These are phyloP conservation scores for Boletales sp. DNA, from an alignment of 768 basidiomycete genomes.

Conservation along the genomic window DNA sequence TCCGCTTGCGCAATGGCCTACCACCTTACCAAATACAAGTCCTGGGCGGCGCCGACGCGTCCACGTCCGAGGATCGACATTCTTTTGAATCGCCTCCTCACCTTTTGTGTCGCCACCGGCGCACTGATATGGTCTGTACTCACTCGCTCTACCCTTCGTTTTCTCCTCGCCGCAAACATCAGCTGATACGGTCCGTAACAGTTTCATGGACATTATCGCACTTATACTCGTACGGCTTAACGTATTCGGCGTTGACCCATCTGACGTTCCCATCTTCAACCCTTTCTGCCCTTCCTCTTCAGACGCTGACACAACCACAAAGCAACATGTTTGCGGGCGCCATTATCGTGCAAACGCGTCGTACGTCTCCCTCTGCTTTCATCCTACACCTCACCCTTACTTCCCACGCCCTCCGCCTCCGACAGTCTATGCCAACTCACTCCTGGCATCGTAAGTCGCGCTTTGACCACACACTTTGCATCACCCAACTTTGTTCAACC, in stretches of 20 bases:
- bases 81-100: conserved; percentile 21
- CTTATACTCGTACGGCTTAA: conserved; percentile 18
- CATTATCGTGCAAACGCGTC: conserved; percentile 23
- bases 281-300: neutral
- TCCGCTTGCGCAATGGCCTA: conserved; percentile 20
- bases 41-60: neutral
- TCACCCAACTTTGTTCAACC: neutral
- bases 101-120: conserved; percentile 25
- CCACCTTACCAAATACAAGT: conserved; percentile 16
- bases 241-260: too few relatives aligned
- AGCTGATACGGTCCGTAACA: conserved; percentile 1
- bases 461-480: neutral
- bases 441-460: conserved; percentile 24
- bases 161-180: too few relatives aligned
- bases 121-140: conserved; percentile 21
- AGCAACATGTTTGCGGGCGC: conserved; percentile 18
- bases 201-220: conserved; percentile 24
- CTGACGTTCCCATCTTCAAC: too few relatives aligned
- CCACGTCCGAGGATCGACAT: conserved; percentile 15
- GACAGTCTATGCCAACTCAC: conserved; percentile 29
- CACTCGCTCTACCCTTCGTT: too few relatives aligned
- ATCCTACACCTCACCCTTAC: too few relatives aligned
- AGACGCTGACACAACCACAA: conserved; percentile 20
- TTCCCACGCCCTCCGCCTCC: neutral
- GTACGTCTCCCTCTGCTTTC: conserved; percentile 11